Evolutionary conservation across 2,329 filamentous ascomycete species (phyloP), one percentile per base, ranked within the genome.

Genomic region (Aspergillus aculeatinus): DNA sequence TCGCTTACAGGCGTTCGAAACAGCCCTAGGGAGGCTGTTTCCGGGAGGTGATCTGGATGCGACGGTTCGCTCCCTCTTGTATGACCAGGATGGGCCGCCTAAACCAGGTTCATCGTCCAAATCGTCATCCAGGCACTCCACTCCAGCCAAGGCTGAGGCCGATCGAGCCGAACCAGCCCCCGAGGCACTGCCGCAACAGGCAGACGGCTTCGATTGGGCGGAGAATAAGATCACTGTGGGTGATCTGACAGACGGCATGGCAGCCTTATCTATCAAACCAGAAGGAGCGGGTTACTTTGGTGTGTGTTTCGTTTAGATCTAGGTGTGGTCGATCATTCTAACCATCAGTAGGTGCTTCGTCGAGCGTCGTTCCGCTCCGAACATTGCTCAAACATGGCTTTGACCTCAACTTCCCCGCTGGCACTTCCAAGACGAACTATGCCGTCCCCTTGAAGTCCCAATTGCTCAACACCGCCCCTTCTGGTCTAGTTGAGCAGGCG

Each of bases 131-230:
- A 70, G 73, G 58, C 74, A 76, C 54, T 77, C 74, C 6, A 75
- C 74, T 4, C 74, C 72, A 27, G 69, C 68, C 11, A 76, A 71
- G 53, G 63, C 67, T 33, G 74, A 75, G 55, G 67, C 68, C 33
- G 73, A 75, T 53, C 68, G 70, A 31, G 67, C 71, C 11, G 74
- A 76, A 50, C 67, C 73, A 35, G 72, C 75, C 10, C 72, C 79
- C 72, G 66, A 86, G 83, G 71, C 74, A 50, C 62, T 76, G 31
- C 74, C 74, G 7, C 73, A 76, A 55, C 74, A 76, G 63, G 74
- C 74, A 10, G 75, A 74, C 65, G 73, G 70, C 35, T 76, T 76
- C 63, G 73, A 75, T 55, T 76, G 73, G 73, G 71, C 72, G 6
- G 73, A 77, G 58, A 76, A 75, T 54, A 73, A 75, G 57, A 71